Conservation (phyloP, 148 eudicot genomes). For the Limonium bicolor region DNA sequence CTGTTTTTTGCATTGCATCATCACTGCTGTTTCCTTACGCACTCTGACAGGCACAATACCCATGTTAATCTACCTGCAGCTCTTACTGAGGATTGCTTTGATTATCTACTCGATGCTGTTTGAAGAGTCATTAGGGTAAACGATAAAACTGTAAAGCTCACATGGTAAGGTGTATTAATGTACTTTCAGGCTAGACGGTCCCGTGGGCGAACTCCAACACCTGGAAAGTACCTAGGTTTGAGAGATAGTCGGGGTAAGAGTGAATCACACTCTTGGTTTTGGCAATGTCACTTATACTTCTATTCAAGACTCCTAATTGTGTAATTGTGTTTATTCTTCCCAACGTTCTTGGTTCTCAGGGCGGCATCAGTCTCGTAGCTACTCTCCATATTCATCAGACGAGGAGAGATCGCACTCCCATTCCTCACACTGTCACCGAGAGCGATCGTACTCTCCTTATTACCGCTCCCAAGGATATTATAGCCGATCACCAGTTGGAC, state of each 20-base stretch:
- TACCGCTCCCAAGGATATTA: constrained; percentile 20
- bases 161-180: too few relatives aligned
- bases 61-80: too few relatives aligned
- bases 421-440: constrained; percentile 55
- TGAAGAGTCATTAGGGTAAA: too few relatives aligned
- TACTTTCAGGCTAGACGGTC: constrained; percentile 63
- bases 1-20: constrained; percentile 8
- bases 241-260: constrained; percentile 42
- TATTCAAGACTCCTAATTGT: not conserved
- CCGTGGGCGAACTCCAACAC: constrained; percentile 96
- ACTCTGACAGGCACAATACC: not conserved
- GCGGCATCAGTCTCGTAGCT: constrained; percentile 38
- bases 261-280: not conserved
- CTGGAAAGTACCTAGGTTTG: constrained; percentile 82
- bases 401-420: too few relatives aligned
- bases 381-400: too few relatives aligned
- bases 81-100: not conserved
- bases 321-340: not conserved
- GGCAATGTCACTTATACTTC: not conserved
- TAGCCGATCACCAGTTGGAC: constrained; percentile 37
- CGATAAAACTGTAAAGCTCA: too few relatives aligned
- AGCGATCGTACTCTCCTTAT: constrained; percentile 49
- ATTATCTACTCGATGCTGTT: too few relatives aligned
- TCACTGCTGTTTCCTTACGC: too few relatives aligned
- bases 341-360: constrained; percentile 17